Percentiles rank a stretch among this genome's conserved stretches.
These are phyloP conservation scores for Xylariaceae sp. DNA, from an alignment of 2,329 filamentous ascomycete species.

Conservation along the genomic window DNA sequence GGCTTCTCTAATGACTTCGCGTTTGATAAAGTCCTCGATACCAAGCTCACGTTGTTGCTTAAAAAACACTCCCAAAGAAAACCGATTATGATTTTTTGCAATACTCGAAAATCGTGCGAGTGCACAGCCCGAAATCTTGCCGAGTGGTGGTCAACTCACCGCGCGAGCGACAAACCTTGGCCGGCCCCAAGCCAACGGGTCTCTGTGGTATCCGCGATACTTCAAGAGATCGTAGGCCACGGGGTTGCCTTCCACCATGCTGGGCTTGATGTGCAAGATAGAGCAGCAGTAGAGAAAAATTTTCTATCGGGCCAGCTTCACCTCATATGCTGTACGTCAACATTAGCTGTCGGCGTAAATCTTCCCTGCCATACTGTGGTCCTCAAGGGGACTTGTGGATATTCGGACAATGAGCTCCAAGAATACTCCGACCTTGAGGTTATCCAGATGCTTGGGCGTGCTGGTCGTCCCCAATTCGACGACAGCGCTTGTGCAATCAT, in stretches of 20 bases:
- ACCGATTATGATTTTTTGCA: slow-evolving; percentile 80
- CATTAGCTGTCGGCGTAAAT: slow-evolving; percentile 78
- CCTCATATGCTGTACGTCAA: slow-evolving; percentile 85
- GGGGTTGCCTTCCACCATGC: slow-evolving; percentile 84
- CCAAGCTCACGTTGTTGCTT: slow-evolving; percentile 63
- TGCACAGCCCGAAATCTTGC: slow-evolving; percentile 64
- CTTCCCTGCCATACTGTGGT: slow-evolving; percentile 79
- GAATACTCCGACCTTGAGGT: slow-evolving; percentile 81
- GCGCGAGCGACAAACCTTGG: slow-evolving; percentile 57
- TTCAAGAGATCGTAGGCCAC: slow-evolving; percentile 44
- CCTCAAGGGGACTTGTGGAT: slow-evolving; percentile 72
- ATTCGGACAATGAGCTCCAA: slow-evolving; percentile 53
- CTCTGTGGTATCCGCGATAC: slow-evolving; percentile 51
- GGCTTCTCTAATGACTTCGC: slow-evolving; percentile 64
- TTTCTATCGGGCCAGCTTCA: slow-evolving; percentile 69
- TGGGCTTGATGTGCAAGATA: slow-evolving; percentile 62
- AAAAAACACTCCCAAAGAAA: slow-evolving; percentile 63
- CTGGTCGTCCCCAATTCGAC: slow-evolving; percentile 80
- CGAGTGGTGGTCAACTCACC: slow-evolving; percentile 56
- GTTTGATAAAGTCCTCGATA: slow-evolving; percentile 67
- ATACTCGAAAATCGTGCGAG: slow-evolving; percentile 67
- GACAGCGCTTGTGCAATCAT: slow-evolving; percentile 72
- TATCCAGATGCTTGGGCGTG: slow-evolving; percentile 87
- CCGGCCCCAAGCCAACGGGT: slow-evolving; percentile 48
- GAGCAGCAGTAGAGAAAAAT: slow-evolving; percentile 59